phyloP scores from a whole-genome alignment of 345 rosid genomes.

The Diplotaxis tenuifolia region DNA sequence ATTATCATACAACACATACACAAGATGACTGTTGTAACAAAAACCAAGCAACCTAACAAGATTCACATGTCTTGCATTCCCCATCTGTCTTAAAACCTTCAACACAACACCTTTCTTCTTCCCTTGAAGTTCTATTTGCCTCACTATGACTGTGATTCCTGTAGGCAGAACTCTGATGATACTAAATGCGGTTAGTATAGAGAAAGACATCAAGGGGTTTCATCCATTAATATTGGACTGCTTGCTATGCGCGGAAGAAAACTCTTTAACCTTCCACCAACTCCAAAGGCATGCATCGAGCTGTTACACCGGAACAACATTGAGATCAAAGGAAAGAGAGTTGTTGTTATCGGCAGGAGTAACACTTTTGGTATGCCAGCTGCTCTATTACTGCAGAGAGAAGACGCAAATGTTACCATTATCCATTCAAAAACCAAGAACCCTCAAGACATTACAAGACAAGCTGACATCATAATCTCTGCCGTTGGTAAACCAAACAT shows the following conservation, averaged over 20 bases:
- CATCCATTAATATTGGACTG: not conserved
- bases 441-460: not conserved
- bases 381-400: not conserved
- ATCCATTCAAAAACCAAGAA: not conserved
- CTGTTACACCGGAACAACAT: not conserved
- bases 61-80: constrained; percentile 76
- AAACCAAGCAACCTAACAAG: constrained; percentile 78
- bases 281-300: not conserved
- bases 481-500: not conserved
- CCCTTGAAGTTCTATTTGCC: constrained; percentile 57
- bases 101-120: constrained; percentile 41
- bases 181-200: not conserved
- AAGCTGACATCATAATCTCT: not conserved
- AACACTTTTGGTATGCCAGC: not conserved
- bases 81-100: constrained; percentile 53
- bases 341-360: not conserved
- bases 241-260: not conserved
- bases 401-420: not conserved
- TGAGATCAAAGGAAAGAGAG: not conserved
- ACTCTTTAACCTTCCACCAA: not conserved
- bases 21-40: constrained; percentile 70
- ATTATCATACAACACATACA: constrained; percentile 63
- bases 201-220: not conserved
- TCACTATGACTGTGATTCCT: constrained; percentile 77
- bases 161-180: constrained; percentile 57